Evolutionary conservation across 2,329 filamentous ascomycete species (phyloP).

Genomic region (Exophiala spinifera): DNA sequence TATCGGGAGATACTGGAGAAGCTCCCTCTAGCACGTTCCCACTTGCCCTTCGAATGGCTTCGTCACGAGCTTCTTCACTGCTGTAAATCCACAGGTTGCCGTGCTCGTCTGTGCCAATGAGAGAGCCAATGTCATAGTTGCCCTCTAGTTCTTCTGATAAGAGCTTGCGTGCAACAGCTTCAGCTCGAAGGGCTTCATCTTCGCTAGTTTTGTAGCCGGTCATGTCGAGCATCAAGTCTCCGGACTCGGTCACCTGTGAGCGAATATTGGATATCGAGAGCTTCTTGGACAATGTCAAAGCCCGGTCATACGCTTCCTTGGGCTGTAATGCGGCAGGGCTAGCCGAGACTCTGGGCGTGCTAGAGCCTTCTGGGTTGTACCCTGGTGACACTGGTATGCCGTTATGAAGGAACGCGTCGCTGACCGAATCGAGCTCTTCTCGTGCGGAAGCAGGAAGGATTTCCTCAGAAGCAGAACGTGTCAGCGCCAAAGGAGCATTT

Average conservation of each 20-base stretch:
- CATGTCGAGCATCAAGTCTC: constrained; percentile 98
- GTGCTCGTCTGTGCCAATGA: constrained; percentile 92
- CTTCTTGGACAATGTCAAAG: constrained; percentile 79
- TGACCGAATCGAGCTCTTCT: constrained; percentile 26
- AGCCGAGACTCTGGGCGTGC: constrained; percentile 47
- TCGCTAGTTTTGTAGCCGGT: constrained; percentile 93
- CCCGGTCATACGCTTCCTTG: constrained; percentile 76
- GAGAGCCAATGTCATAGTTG: constrained; percentile 90
- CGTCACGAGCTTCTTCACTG: constrained; percentile 92
- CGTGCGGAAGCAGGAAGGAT: constrained; percentile 46
- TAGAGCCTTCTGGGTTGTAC: constrained; percentile 15
- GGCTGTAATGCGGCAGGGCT: constrained; percentile 72
- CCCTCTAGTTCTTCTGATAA: constrained; percentile 89
- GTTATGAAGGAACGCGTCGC: constrained; percentile 16
- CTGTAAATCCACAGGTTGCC: constrained; percentile 99
- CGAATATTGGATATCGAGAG: constrained; percentile 88
- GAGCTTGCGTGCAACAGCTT: constrained; percentile 89
- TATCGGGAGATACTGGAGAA: constrained; percentile 64
- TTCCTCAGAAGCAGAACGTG: constrained; percentile 55
- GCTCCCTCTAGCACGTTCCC: constrained; percentile 52
- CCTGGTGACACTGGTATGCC: constrained; percentile 11
- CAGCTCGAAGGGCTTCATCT: constrained; percentile 84
- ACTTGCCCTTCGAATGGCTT: constrained; percentile 65
- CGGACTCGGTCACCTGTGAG: constrained; percentile 83
- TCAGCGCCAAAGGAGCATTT: constrained; percentile 38